These are phyloP conservation scores for Panicum virgatum DNA, from an alignment of 202 grass and related monocot species.

Conservation along the genomic window DNA sequence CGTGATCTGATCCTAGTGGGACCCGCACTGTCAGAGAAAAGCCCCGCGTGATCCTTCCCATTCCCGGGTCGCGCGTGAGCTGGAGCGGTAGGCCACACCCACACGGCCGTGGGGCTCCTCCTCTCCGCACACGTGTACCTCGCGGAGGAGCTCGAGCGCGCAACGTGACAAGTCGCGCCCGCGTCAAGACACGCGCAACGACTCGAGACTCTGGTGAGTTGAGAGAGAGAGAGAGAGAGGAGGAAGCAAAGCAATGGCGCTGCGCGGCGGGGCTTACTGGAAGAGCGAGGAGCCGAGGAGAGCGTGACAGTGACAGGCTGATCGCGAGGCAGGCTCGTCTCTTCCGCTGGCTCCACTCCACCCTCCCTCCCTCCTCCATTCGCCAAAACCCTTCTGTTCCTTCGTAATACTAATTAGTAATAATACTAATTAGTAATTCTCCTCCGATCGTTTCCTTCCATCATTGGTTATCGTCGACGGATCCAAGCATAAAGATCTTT, in stretches of 20 bases:
- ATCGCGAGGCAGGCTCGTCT: constrained; percentile 33
- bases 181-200: background rate
- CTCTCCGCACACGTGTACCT: constrained; percentile 27
- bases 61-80: background rate
- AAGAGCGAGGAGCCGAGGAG: no score
- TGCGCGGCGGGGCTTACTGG: background rate
- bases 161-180: constrained; percentile 6
- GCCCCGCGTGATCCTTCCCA: no score
- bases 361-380: background rate
- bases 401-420: background rate
- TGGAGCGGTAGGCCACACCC: background rate
- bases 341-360: constrained; percentile 8
- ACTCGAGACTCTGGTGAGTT: background rate
- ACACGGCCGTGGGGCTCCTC: background rate
- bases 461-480: background rate
- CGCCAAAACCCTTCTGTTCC: background rate
- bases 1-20: no score
- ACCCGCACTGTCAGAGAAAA: background rate
- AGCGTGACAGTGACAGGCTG: constrained; percentile 26
- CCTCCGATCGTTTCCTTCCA: background rate
- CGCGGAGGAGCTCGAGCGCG: background rate
- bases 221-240: background rate
- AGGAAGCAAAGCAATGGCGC: background rate
- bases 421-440: background rate
- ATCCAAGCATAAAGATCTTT: constrained; percentile 17